Conservation (phyloP, 1,284 basidiomycete species). For the Filobasidium uniguttulatum region DNA sequence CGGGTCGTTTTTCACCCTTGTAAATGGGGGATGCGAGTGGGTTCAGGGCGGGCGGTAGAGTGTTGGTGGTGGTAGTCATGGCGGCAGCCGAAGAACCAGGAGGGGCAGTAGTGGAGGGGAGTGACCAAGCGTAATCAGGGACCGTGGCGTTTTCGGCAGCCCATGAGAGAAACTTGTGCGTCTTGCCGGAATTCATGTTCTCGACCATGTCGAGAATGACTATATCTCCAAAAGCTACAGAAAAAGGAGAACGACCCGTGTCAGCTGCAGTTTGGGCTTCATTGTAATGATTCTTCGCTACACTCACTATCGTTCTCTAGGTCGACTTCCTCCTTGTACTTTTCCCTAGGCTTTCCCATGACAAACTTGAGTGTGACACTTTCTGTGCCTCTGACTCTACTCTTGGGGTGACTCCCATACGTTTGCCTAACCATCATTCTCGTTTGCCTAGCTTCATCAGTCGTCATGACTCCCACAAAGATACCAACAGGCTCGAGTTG, state of each 20-base stretch:
- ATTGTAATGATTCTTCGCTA: no score
- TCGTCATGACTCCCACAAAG: conserved; percentile 81
- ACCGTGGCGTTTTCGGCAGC: conserved; percentile 83
- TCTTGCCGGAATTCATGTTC: conserved; percentile 42
- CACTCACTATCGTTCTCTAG: conserved; percentile 86
- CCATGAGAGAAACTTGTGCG: conserved; percentile 40
- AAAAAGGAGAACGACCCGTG: not conserved
- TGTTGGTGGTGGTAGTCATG: conserved; percentile 5
- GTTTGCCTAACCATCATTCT: conserved; percentile 80
- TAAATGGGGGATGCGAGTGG: conserved; percentile 16
- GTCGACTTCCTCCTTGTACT: conserved; percentile 64
- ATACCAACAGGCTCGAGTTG: conserved; percentile 73
- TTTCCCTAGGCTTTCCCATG: conserved; percentile 66
- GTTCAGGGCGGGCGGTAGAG: not conserved
- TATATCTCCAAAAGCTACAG: conserved; percentile 50
- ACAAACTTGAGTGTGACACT: conserved; percentile 83
- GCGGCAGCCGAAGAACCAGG: not conserved
- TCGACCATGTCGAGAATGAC: conserved; percentile 41
- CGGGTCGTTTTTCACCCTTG: conserved; percentile 45
- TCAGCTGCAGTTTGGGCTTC: no score
- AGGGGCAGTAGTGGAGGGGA: not conserved
- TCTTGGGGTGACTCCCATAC: conserved; percentile 70
- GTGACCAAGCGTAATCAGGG: conserved; percentile 40
- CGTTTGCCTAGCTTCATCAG: conserved; percentile 71
- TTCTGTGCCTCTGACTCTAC: conserved; percentile 62